These are phyloP conservation scores for Neofusicoccum parvum DNA, from an alignment of 2,329 filamentous ascomycete species.

Conservation along the genomic window DNA sequence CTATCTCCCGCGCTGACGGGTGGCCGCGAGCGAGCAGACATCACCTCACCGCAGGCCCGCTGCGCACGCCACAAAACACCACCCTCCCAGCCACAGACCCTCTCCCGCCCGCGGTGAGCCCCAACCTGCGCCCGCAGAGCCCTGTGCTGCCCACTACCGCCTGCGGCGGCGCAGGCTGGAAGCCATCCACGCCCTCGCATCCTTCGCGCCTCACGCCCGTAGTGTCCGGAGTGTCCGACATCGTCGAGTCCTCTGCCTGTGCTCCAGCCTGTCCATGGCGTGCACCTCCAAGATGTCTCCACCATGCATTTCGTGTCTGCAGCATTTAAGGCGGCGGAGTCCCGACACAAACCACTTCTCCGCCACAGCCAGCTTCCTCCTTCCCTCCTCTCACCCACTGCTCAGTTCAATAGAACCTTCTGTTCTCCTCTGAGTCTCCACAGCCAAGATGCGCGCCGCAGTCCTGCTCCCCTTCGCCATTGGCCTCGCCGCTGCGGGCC, in stretches of 20 bases:
- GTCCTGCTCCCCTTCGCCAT: constrained; percentile 8
- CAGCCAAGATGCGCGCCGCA: neutral
- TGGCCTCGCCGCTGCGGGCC: constrained; percentile 16
- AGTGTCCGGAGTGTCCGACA: neutral
- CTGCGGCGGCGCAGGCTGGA: neutral
- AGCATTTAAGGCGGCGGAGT: neutral
- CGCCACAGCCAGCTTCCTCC: neutral
- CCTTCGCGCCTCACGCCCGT: neutral
- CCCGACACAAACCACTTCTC: neutral
- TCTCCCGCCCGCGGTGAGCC: neutral
- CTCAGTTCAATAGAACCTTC: neutral
- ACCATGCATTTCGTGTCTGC: neutral
- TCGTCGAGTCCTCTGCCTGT: neutral
- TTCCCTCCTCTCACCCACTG: neutral
- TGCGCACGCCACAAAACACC: constrained; percentile 12
- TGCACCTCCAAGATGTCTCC: neutral
- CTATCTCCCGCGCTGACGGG: neutral
- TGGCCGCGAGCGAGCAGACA: neutral
- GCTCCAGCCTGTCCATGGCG: neutral
- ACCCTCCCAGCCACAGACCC: neutral
- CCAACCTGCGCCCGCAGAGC: neutral
- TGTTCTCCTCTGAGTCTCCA: neutral
- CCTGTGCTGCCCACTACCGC: neutral
- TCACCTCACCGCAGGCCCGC: neutral
- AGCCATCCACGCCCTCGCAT: neutral